Evolutionary conservation across 495 filamentous ascomycete genomes (phyloP).

Genomic region (Trichoderma asperelloides): DNA sequence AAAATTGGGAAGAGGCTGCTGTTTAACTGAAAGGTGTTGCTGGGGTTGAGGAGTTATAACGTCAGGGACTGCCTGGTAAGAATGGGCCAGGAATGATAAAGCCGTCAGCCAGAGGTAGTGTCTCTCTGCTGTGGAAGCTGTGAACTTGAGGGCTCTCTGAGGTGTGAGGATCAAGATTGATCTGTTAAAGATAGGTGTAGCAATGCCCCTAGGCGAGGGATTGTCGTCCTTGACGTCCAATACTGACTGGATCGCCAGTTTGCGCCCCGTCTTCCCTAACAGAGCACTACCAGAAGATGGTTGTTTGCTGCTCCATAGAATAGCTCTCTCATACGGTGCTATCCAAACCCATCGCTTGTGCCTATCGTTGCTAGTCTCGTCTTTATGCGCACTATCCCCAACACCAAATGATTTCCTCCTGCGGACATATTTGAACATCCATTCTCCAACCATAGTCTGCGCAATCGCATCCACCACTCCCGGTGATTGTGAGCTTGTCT

Average conservation of each 20-base stretch:
- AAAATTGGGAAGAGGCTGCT: conserved; percentile 37
- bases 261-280: conserved; percentile 91
- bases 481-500: conserved; percentile 55
- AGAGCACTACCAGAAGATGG: conserved; percentile 78
- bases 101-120: conserved; percentile 95
- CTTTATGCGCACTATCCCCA: conserved; percentile 48
- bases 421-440: conserved; percentile 99
- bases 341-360: conserved; percentile 99
- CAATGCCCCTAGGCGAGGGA: conserved; percentile 64
- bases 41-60: conserved; percentile 50
- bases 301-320: conserved; percentile 98
- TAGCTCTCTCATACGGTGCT: conserved; percentile 86
- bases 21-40: conserved; percentile 18
- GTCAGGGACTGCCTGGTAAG: conserved; percentile 61
- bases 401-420: conserved; percentile 88
- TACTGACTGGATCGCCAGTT: conserved; percentile 90
- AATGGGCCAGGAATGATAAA: conserved; percentile 87
- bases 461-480: conserved; percentile 97
- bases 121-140: conserved; percentile 68
- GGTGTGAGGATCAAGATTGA: conserved; percentile 94
- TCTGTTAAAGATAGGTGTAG: conserved; percentile 65
- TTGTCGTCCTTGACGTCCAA: conserved; percentile 95
- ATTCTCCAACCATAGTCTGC: conserved; percentile 97
- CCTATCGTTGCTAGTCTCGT: conserved; percentile 55
- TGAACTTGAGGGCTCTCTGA: conserved; percentile 91